Evolutionary conservation across 2,329 filamentous ascomycete species (phyloP), one percentile per base, ranked within the genome.

Genomic region (Neofusicoccum umdonicola): DNA sequence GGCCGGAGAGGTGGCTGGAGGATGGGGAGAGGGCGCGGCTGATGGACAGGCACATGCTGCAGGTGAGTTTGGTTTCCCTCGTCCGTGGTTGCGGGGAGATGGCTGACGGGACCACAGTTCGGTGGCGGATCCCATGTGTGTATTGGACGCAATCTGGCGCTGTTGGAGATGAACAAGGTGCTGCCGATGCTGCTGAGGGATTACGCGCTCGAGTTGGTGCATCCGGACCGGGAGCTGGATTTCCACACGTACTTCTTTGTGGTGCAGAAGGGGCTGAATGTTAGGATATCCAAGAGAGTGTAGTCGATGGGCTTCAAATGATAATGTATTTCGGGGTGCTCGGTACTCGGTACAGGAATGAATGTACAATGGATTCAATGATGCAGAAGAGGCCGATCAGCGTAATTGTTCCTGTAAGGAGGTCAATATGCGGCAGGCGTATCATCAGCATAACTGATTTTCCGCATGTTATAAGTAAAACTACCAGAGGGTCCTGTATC

Each of bases 241-340:
- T 82, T 83, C n/a, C 80, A 83, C 62, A 81, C 84, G 19, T 85
- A 83, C 3, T 87, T 87, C 72, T 87, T 88, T 69, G 85, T 87
- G 9, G 84, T 87, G 9, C 85, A 87, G 71, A 78, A 82, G 57
- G 85, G 85, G 0, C 70, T 87, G 66, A 79, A 85, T 54, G 84
- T 86, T 54, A 84, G 78, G 69, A 77, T 83, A 64, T 77, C 77
- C 67, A 75, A 74, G 69, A 76, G 62, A 17, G 35, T n/a, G 8
- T 63, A 17, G 13, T 31, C 4, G 12, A 7, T 9, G 6, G 9
- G 34, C 34, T 4, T 22, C 27, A 7, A 7, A 31, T 13, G 34
- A 11, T 13, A 7, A 15, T 34, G 7, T n/a, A 35, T n/a, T 31
- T 31, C 27, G 27, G 4, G 27, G 27, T 31, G 27, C 27, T 31